Evolutionary conservation across 2,329 filamentous ascomycete genomes (phyloP), one percentile per base, ranked within the genome.

Genomic region (Pseudogymnoascus sp.): DNA sequence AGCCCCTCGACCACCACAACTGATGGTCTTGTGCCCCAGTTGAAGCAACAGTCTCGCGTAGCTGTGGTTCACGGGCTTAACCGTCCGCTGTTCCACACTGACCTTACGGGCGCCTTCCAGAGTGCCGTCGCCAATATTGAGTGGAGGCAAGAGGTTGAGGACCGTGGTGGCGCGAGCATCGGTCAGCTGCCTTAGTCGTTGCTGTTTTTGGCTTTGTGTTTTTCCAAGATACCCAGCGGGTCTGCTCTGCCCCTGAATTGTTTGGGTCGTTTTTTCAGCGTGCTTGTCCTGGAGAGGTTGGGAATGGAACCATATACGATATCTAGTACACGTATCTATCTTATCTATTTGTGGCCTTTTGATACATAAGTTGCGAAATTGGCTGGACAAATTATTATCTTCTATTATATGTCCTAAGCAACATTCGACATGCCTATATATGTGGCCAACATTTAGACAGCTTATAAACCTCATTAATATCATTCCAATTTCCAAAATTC

Each of bases 1-100:
- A 58, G 18, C 25, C 25, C 28, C 22, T 60, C 58, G 33, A 61
- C 30, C 25, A 60, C 33, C 14, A 58, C 37, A 11, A 58, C 57
- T 22, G 35, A 25, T 38, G 37, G 57, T n/a, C 35, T 80, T 53
- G 47, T 53, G 28, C 25, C 47, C 47, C 28, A 33, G 28, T 18
- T 53, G 47, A 69, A 80, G 78, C 66, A 80, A 71, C 67, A 65
- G 28, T 71, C 65, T 62, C 75, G 71, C 67, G 74, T 83, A 28
- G 86, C 88, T 1, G 81, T 90, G 4, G 86, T 97, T 14, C 88
- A 92, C 66, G 90, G 93, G n/a, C 77, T 95, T 64, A 94, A 96
- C 73, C 78, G 90, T 67, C 93, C 94, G 4, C 82, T 97, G 67
- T 97, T 99, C 82, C 94, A 99, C 71, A 84, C 96, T 60, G 94